These are phyloP conservation scores for Nakataea oryzae DNA, from an alignment of 2,329 filamentous ascomycete genomes.

Conservation along the genomic window DNA sequence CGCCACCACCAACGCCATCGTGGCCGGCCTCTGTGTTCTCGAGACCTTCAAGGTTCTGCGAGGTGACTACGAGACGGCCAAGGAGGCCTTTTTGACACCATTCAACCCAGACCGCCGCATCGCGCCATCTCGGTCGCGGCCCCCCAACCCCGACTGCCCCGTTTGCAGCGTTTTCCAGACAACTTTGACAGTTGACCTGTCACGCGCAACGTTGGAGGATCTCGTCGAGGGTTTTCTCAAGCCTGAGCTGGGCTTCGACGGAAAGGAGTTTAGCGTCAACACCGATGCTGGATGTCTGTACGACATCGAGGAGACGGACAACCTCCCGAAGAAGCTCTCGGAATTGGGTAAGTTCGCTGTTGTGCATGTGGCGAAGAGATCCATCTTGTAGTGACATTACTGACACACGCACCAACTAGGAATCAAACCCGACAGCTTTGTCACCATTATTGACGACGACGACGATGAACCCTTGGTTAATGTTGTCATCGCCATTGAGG, in stretches of 20 bases:
- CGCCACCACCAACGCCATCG: slow-evolving; percentile 94
- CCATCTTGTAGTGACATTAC: too few species aligned
- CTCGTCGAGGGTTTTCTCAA: slow-evolving; percentile 68
- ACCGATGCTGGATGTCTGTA: slow-evolving; percentile 72
- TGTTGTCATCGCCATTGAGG: slow-evolving; percentile 60
- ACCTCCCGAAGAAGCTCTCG: slow-evolving; percentile 66
- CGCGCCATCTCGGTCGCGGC: slow-evolving; percentile 42
- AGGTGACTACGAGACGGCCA: slow-evolving; percentile 58
- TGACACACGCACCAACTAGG: slow-evolving; percentile 26
- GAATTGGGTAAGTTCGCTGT: slow-evolving; percentile 51
- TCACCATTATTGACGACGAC: slow-evolving; percentile 79
- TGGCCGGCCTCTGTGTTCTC: slow-evolving; percentile 82
- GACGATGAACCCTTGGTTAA: slow-evolving; percentile 68
- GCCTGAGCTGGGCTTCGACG: slow-evolving; percentile 61
- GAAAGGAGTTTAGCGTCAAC: slow-evolving; percentile 67
- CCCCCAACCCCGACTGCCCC: slow-evolving; percentile 72
- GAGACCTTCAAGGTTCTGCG: slow-evolving; percentile 86
- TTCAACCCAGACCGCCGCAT: slow-evolving; percentile 47
- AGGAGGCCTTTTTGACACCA: slow-evolving; percentile 77
- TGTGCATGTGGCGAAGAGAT: not conserved
- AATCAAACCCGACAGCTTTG: slow-evolving; percentile 61
- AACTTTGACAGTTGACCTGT: slow-evolving; percentile 56
- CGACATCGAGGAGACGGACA: slow-evolving; percentile 81
- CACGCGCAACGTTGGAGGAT: slow-evolving; percentile 64
- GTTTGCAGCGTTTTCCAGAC: slow-evolving; percentile 70